Evolutionary conservation across 208 protist species (phyloP), one percentile per base, ranked within the genome.

Genomic region (Entamoeba invadens): DNA sequence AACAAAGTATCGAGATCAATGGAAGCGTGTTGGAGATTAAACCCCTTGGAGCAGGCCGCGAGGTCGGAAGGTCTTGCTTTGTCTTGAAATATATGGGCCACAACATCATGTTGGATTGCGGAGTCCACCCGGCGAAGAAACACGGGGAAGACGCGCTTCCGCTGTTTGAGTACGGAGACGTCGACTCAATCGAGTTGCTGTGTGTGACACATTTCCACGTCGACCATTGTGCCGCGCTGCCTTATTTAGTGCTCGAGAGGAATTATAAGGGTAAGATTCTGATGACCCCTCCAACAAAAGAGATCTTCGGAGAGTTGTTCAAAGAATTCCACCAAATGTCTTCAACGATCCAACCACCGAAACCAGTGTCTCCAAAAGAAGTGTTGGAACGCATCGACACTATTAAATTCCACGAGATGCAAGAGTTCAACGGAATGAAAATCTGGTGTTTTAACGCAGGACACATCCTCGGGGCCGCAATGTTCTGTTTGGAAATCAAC

Each of bases 401-500:
- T 35, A 97, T 99, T 77, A 97, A 99, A 95, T 99, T 98, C 95
- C 98, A 99, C 94, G 98, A 99, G 95, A 96, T 98, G n/a, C 50
- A 93, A 92, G 93, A 87, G 31, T 91, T 96, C 97, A 97, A 98
- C 91, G 98, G 98, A 91, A 98, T 99, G 94, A 97, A 97, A 47
- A 99, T 99, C 94, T 97, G 97, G 95, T 97, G 98, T 91, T 99
- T 98, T 95, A 99, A 99, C 95, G 99, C 99, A 6, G 95, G 97
- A 12, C 97, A 97, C 94, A 96, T 97, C 4, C 91, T 97, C 31
- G 97, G 97, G 21, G 99, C 98, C 6, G 98, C 98, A 50, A 99
- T 99, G 98, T 99, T 99, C 95, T 97, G 98, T 95, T 96, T 99
- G 50, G 98, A 99, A 94, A 99, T 99, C 94, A 98, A 97, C 0